Evolutionary conservation across 805 yeast species (phyloP).

Genomic region (Tetrapisispora iriomotensis): DNA sequence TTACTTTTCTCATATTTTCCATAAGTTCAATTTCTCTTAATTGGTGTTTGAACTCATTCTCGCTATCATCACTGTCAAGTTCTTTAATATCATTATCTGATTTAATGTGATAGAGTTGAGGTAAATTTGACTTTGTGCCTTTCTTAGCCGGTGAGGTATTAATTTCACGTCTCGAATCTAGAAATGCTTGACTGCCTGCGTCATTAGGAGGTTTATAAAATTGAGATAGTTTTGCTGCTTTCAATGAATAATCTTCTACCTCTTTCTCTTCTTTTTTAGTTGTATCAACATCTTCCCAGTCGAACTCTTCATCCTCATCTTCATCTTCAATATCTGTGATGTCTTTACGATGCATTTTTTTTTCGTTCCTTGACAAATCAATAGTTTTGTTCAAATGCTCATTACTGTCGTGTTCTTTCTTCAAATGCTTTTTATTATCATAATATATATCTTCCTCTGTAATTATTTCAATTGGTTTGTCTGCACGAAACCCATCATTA

Average conservation of each 20-base stretch:
- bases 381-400: not conserved
- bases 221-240: slow-evolving; percentile 33
- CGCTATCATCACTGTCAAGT: slow-evolving; percentile 16
- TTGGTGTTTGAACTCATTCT: slow-evolving; percentile 13
- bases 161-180: slow-evolving; percentile 20
- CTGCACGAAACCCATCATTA: slow-evolving; percentile 32
- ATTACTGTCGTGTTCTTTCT: too few species aligned
- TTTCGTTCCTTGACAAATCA: slow-evolving; percentile 5
- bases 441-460: slow-evolving; percentile 16
- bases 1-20: slow-evolving; percentile 26
- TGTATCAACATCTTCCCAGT: slow-evolving; percentile 63
- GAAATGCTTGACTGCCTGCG: slow-evolving; percentile 24
- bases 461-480: slow-evolving; percentile 44
- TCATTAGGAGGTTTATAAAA: slow-evolving; percentile 4
- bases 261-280: slow-evolving; percentile 17
- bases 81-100: slow-evolving; percentile 17
- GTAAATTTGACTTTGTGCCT: not conserved
- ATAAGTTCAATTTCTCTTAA: slow-evolving; percentile 29
- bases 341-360: too few species aligned
- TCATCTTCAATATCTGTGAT: slow-evolving; percentile 24
- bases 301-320: slow-evolving; percentile 35
- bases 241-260: slow-evolving; percentile 33
- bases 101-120: slow-evolving; percentile 9
- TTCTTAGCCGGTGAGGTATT: slow-evolving; percentile 14
- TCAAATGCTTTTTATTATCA: too few species aligned